Evolutionary conservation across 805 yeast species (phyloP).

Genomic region (Wickerhamomyces queroliae): DNA sequence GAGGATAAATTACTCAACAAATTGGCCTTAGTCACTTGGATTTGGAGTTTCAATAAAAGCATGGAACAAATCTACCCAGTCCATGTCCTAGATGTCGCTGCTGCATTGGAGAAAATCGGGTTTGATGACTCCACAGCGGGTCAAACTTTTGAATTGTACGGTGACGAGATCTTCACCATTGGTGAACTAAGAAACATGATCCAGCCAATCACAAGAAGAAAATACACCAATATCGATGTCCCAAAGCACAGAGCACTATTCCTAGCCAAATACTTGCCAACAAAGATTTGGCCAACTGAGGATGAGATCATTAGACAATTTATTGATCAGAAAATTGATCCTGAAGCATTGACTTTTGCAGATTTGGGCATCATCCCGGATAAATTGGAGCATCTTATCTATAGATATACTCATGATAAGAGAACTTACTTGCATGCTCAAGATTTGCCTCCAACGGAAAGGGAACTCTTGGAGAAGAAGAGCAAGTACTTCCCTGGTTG

Average conservation of each 20-base stretch:
- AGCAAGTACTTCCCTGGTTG: slow-evolving; percentile 11
- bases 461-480: slow-evolving; percentile 26
- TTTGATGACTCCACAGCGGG: slow-evolving; percentile 79
- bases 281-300: slow-evolving; percentile 34
- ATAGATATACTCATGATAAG: slow-evolving; percentile 35
- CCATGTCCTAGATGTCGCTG: slow-evolving; percentile 74
- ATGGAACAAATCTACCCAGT: slow-evolving; percentile 62
- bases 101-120: slow-evolving; percentile 72
- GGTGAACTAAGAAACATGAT: slow-evolving; percentile 66
- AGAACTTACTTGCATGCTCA: slow-evolving; percentile 28
- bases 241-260: slow-evolving; percentile 31
- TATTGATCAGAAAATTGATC: slow-evolving; percentile 59
- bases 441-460: slow-evolving; percentile 35
- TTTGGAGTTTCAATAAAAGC: slow-evolving; percentile 62
- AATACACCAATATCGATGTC: slow-evolving; percentile 31
- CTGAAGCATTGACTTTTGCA: slow-evolving; percentile 53
- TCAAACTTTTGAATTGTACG: slow-evolving; percentile 66
- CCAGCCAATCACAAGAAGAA: slow-evolving; percentile 48
- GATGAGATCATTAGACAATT: slow-evolving; percentile 40
- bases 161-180: slow-evolving; percentile 59
- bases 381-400: slow-evolving; percentile 43
- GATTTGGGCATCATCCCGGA: slow-evolving; percentile 68
- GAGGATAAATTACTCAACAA: slow-evolving; percentile 65
- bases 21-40: slow-evolving; percentile 47
- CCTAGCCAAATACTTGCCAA: slow-evolving; percentile 30